These are phyloP conservation scores for Suhomyces xylopsoci DNA, from an alignment of 805 yeast species.

Conservation along the genomic window DNA sequence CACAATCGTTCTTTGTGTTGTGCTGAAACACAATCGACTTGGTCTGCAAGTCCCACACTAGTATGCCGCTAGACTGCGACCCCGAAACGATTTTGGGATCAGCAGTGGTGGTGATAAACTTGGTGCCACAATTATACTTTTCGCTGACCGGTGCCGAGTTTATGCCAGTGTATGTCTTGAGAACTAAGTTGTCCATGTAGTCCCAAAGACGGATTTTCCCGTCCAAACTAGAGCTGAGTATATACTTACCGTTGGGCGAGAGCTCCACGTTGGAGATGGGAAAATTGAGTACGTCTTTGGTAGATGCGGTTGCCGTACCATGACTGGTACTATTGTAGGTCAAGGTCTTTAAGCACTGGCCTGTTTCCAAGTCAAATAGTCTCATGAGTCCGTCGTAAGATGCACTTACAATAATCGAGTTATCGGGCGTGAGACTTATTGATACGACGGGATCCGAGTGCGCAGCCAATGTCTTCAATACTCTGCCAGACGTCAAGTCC, in stretches of 20 bases:
- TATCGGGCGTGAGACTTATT: conserved; percentile 71
- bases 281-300: conserved; percentile 45
- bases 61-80: conserved; percentile 50
- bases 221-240: conserved; percentile 76
- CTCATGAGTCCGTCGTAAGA: conserved; percentile 91
- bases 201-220: conserved; percentile 83
- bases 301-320: conserved; percentile 57
- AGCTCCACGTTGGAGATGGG: conserved; percentile 75
- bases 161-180: conserved; percentile 55
- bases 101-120: conserved; percentile 42
- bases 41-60: conserved; percentile 67
- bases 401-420: conserved; percentile 79
- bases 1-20: conserved; percentile 20
- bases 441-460: conserved; percentile 88
- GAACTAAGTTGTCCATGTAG: conserved; percentile 74
- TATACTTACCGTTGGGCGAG: conserved; percentile 76
- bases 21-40: conserved; percentile 43
- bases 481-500: conserved; percentile 72
- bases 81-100: conserved; percentile 56
- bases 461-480: conserved; percentile 79
- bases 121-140: conserved; percentile 51
- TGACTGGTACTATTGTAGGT: conserved; percentile 70
- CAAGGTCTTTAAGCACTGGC: conserved; percentile 87
- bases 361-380: conserved; percentile 81
- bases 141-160: conserved; percentile 39